phyloP scores from a whole-genome alignment of 768 basidiomycete genomes.

The Leccinum variicolor region DNA sequence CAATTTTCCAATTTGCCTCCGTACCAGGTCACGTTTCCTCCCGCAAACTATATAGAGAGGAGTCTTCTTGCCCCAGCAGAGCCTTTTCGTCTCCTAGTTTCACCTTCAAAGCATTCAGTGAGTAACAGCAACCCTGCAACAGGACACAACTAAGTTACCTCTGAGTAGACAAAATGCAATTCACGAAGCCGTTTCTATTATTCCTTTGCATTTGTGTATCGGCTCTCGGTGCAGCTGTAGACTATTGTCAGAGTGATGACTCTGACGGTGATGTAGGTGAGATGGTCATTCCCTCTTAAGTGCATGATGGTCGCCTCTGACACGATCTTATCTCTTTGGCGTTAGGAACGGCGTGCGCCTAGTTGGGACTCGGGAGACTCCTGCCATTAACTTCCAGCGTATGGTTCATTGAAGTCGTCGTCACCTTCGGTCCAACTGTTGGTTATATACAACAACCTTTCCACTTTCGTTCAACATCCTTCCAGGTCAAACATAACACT shows the following conservation, averaged over 20 bases:
- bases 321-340: neutral
- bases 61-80: neutral
- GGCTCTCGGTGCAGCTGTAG: neutral
- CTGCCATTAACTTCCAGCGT: no score
- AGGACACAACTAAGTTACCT: neutral
- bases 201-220: neutral
- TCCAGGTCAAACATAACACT: neutral
- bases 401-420: no score
- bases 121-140: neutral
- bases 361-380: no score
- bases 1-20: neutral
- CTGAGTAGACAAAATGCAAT: neutral
- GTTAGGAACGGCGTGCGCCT: neutral
- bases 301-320: neutral
- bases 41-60: neutral
- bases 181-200: neutral
- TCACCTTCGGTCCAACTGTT: no score
- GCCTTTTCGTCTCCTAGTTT: neutral
- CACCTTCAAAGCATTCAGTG: neutral
- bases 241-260: neutral
- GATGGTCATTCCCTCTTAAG: neutral
- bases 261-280: neutral
- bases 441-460: no score
- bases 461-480: neutral
- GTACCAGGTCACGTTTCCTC: neutral